Percentiles rank a stretch among this genome's conserved stretches.
Evolutionary conservation across 495 filamentous ascomycete genomes (phyloP).

Genomic region (Trichocladium uniseriatum): DNA sequence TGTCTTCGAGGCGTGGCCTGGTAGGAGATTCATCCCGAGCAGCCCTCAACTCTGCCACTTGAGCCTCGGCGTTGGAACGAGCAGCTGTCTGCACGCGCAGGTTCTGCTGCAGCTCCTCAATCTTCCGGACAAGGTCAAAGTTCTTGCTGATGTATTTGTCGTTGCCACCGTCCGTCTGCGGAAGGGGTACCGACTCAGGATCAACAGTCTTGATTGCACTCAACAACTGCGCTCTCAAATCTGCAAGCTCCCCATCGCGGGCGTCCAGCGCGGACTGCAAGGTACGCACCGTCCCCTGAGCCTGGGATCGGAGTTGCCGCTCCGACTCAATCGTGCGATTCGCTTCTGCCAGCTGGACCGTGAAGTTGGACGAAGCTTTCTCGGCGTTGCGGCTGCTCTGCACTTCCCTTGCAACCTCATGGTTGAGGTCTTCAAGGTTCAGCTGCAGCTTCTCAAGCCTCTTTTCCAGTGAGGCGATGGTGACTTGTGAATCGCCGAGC

Average conservation of each 20-base stretch:
- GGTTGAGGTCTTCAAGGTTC: conserved; percentile 84
- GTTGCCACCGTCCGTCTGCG: conserved; percentile 37
- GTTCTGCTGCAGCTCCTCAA: conserved; percentile 82
- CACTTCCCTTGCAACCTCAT: conserved; percentile 84
- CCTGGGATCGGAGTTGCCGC: conserved; percentile 72
- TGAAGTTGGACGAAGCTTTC: conserved; percentile 73
- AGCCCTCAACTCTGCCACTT: conserved; percentile 71
- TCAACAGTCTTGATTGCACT: conserved; percentile 79
- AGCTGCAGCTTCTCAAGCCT: conserved; percentile 91
- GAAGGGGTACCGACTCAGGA: conserved; percentile 49
- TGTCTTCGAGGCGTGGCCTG: conserved; percentile 66
- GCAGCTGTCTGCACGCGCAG: conserved; percentile 79
- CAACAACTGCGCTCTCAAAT: conserved; percentile 69
- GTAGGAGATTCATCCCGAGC: conserved; percentile 64
- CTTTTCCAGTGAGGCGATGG: conserved; percentile 81
- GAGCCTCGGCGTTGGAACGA: conserved; percentile 71
- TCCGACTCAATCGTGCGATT: conserved; percentile 89
- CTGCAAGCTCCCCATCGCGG: conserved; percentile 66
- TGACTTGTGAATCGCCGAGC: conserved; percentile 77
- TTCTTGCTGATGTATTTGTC: conserved; percentile 47
- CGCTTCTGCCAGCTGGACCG: conserved; percentile 75
- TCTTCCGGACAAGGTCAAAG: conserved; percentile 74
- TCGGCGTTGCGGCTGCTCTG: conserved; percentile 87
- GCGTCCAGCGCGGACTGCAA: conserved; percentile 69
- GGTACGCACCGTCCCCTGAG: conserved; percentile 75